Conservation (phyloP, 805 yeast genomes). For the Nakazawaea holstii region DNA sequence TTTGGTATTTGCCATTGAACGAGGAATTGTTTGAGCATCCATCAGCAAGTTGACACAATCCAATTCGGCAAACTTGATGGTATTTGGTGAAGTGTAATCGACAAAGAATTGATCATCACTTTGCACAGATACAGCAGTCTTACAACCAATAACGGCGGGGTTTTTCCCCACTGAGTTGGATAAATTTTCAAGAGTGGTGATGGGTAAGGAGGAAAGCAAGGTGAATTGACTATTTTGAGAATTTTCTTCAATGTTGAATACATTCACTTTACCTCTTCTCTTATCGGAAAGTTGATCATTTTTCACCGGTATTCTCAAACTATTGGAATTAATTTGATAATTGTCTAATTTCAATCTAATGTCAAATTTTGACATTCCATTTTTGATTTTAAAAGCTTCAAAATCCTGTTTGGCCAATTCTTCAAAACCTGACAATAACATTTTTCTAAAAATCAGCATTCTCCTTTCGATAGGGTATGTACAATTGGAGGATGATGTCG, state of each 20-base stretch:
- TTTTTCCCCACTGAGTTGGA: neutral
- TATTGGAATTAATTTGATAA: slow-evolving; percentile 15
- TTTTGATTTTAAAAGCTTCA: neutral
- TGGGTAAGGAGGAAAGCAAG: slow-evolving; percentile 5
- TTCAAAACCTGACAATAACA: slow-evolving; percentile 54
- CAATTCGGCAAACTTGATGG: slow-evolving; percentile 30
- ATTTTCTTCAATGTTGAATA: neutral
- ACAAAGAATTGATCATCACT: slow-evolving; percentile 12
- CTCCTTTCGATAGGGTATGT: slow-evolving; percentile 51
- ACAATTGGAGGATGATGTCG: slow-evolving; percentile 37
- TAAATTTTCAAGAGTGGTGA: neutral
- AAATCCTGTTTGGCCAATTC: slow-evolving; percentile 19
- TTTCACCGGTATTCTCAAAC: slow-evolving; percentile 3
- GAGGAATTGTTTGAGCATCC: slow-evolving; percentile 42
- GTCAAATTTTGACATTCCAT: slow-evolving; percentile 1
- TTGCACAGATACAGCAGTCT: neutral
- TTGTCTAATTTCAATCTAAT: slow-evolving; percentile 18
- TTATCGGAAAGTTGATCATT: neutral
- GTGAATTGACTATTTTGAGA: slow-evolving; percentile 4
- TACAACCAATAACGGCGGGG: slow-evolving; percentile 9
- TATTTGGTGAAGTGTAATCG: slow-evolving; percentile 33
- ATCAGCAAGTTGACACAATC: slow-evolving; percentile 41
- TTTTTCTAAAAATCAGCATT: slow-evolving; percentile 48
- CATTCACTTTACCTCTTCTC: neutral
- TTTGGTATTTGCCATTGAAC: slow-evolving; percentile 32